These are phyloP conservation scores for Funneliformis mosseae DNA, from an alignment of 192 early-diverging fungal genomes.

Conservation along the genomic window DNA sequence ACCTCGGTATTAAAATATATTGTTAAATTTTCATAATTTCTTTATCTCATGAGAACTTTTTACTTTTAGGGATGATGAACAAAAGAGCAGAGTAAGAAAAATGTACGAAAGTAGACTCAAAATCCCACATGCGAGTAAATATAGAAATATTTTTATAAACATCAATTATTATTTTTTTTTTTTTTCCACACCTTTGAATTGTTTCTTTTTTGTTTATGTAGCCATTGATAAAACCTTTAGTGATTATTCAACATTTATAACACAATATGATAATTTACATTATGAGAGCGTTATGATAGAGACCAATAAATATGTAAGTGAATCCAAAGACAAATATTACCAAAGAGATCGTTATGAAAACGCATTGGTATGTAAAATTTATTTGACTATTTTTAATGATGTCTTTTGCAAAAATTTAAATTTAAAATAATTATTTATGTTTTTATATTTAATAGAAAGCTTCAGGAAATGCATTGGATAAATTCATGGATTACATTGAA, in stretches of 20 bases:
- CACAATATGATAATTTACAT: conserved; percentile 46
- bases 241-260: conserved; percentile 66
- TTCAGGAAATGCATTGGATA: conserved; percentile 41
- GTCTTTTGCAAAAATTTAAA: background rate
- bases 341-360: conserved; percentile 57
- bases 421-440: background rate
- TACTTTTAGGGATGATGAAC: background rate
- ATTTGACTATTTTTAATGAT: background rate
- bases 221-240: conserved; percentile 64
- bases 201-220: conserved; percentile 35
- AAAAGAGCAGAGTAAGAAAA: conserved; percentile 36
- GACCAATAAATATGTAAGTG: conserved; percentile 48
- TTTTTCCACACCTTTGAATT: background rate
- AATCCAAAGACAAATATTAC: conserved; percentile 43
- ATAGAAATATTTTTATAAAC: background rate
- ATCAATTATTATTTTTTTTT: background rate
- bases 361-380: conserved; percentile 46
- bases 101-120: conserved; percentile 47
- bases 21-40: background rate
- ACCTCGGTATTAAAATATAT: background rate
- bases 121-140: conserved; percentile 50
- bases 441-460: conserved; percentile 18
- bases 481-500: conserved; percentile 60
- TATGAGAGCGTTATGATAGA: conserved; percentile 61
- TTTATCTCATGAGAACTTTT: background rate